These are phyloP conservation scores for Yamadazyma dushanensis DNA, from an alignment of 1,139 yeast species.

Conservation along the genomic window DNA sequence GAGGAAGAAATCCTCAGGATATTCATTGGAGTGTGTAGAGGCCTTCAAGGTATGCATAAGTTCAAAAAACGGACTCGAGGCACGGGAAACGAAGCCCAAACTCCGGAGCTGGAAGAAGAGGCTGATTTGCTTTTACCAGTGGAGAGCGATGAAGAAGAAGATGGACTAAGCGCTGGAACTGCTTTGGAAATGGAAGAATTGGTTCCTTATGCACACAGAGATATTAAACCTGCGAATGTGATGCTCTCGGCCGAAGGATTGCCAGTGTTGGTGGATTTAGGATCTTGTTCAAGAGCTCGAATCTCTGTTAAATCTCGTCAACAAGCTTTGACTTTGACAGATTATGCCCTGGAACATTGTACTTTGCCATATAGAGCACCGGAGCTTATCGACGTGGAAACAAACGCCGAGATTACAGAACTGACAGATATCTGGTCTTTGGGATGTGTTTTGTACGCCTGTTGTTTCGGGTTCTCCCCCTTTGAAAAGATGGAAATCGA, in stretches of 20 bases:
- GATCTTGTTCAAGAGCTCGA: conserved; percentile 73
- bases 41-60: conserved; percentile 73
- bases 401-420: conserved; percentile 64
- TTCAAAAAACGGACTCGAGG: conserved; percentile 35
- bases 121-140: conserved; percentile 31
- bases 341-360: conserved; percentile 82
- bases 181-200: conserved; percentile 56
- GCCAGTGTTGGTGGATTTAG: conserved; percentile 83
- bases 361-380: conserved; percentile 90
- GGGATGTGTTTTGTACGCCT: conserved; percentile 78
- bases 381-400: conserved; percentile 75
- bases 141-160: conserved; percentile 32
- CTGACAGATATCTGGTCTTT: conserved; percentile 87
- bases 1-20: conserved; percentile 64
- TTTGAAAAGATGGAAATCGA: conserved; percentile 81
- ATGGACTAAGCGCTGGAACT: conserved; percentile 14
- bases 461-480: conserved; percentile 80
- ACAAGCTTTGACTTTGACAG: conserved; percentile 75
- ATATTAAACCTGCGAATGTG: conserved; percentile 85
- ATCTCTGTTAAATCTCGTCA: conserved; percentile 55
- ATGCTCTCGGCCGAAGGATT: conserved; percentile 73
- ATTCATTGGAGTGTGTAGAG: conserved; percentile 71
- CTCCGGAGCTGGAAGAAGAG: conserved; percentile 27
- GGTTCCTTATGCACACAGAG: conserved; percentile 80
- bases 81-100: not conserved